Base-by-base conservation (phyloP, 805 yeast species). In the Candida wancherniae region DNA sequence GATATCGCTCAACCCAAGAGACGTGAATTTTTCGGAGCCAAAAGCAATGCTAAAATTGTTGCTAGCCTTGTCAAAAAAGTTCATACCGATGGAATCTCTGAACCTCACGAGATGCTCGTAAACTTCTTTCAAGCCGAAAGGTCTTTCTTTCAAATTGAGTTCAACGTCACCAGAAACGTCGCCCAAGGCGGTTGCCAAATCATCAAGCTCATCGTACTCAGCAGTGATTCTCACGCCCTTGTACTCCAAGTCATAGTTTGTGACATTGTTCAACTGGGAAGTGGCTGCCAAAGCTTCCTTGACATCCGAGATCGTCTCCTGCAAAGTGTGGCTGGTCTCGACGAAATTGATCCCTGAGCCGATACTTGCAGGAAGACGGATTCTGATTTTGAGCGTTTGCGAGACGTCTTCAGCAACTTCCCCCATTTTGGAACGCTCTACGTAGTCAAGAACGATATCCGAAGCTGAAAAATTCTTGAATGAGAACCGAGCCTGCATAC, bases 101-200 rank as follows among this genome's bases (percentile, higher is more conserved):
- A 78, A 71, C 37, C 73, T 73, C 29, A 61, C 53, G 24, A 85
- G 53, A 53, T 86, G 95, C 16, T 71, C 73, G 38, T 75, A 62
- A 17, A 83, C 78, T 18, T 69, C 61, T 24, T 70, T 64, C 51
- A 74, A 78, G 36, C 69, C 77, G 62, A 84, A 84, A 1, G 79
- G 63, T 31, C 67, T 70, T 34, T 73, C 73, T 22, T 57, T 66
- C 39, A 84, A 53, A 11, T 53, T 57, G 28, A 84, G 51, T 1
- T 51, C 41, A n/a, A 75, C 45, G 14, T 49, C 48, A 11, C 48
- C 48, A 7, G 51, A 36, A 4, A 50, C 52, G 6, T 47, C 24
- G 24, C 29, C 35, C 15, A 53, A 30, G 10, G 53, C 49, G 7
- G 51, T 53, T 6, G 40, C 45, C 33, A 60, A 54, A 11, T 59